Conservation (phyloP, 768 basidiomycete genomes). For the Mycena galopus region DNA sequence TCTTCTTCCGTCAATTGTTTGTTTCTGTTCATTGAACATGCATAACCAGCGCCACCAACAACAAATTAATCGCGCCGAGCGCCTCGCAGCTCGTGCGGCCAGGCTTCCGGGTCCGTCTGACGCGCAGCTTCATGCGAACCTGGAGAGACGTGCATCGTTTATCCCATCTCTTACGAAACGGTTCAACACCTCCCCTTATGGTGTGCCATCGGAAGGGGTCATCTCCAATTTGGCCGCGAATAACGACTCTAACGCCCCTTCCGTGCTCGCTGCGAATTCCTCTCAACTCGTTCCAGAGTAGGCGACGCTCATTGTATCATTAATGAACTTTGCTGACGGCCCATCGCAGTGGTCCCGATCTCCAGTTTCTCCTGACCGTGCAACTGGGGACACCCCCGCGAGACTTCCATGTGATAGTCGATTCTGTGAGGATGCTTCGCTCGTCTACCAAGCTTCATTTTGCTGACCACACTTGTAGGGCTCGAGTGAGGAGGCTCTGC, state of each 20-base stretch:
- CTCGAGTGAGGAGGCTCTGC: neutral
- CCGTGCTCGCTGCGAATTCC: conserved; percentile 9
- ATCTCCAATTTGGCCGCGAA: conserved; percentile 5
- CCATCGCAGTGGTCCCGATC: conserved; percentile 25
- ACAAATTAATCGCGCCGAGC: conserved; percentile 34
- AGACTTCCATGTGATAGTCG: conserved; percentile 54
- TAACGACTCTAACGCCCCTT: conserved; percentile 5
- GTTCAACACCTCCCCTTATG: conserved; percentile 15
- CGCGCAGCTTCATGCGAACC: conserved; percentile 22
- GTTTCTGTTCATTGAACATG: neutral
- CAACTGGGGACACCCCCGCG: conserved; percentile 63
- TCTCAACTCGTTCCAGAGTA: conserved; percentile 23
- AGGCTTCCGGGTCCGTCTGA: conserved; percentile 25
- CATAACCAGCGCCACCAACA: conserved; percentile 34
- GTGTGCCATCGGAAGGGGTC: neutral
- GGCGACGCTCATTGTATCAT: neutral
- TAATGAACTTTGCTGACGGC: neutral
- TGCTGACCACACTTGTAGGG: too few relatives aligned
- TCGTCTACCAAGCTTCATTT: too few relatives aligned
- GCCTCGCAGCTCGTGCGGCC: conserved; percentile 28
- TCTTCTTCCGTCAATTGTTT: too few relatives aligned
- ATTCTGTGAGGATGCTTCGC: conserved; percentile 48
- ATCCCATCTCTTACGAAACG: conserved; percentile 15
- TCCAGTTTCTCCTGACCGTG: conserved; percentile 41
- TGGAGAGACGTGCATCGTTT: conserved; percentile 30